These are phyloP conservation scores for Magnolia sinica DNA, from an alignment of 164 flowering plant species.

Conservation along the genomic window DNA sequence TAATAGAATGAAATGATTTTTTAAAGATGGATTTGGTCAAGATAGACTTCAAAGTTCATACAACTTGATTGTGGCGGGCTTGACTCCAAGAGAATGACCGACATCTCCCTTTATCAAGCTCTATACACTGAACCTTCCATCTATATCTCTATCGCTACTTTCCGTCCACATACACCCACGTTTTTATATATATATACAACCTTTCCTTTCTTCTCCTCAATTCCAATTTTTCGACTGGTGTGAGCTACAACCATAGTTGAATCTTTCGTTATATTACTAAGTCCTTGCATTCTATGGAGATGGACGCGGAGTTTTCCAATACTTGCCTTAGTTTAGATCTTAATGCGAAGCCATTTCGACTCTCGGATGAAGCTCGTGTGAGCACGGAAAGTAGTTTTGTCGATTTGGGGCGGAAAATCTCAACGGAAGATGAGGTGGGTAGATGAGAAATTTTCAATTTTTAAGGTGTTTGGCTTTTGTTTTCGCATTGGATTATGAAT, in stretches of 20 bases:
- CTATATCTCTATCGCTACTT: neutral
- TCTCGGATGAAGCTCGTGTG: neutral
- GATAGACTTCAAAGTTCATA: constrained; percentile 1
- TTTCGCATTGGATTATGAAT: neutral
- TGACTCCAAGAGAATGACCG: neutral
- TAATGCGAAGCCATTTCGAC: neutral
- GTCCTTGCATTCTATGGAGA: neutral
- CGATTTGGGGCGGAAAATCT: neutral
- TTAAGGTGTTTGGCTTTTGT: neutral
- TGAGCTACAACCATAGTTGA: too few relatives aligned
- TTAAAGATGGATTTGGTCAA: neutral
- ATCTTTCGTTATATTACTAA: neutral
- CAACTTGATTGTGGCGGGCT: neutral
- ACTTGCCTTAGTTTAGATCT: neutral
- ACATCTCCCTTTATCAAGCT: neutral
- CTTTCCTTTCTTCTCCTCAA: neutral
- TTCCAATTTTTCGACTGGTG: neutral
- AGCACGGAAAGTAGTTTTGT: neutral
- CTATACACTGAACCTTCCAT: neutral
- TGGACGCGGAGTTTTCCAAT: neutral
- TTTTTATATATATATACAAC: neutral
- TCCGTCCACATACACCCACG: neutral
- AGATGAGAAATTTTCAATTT: neutral
- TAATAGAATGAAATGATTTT: too few relatives aligned
- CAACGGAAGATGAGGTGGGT: constrained; percentile 1